Base-by-base conservation (phyloP, 2,329 filamentous ascomycete species). In the Xylariales sp. region DNA sequence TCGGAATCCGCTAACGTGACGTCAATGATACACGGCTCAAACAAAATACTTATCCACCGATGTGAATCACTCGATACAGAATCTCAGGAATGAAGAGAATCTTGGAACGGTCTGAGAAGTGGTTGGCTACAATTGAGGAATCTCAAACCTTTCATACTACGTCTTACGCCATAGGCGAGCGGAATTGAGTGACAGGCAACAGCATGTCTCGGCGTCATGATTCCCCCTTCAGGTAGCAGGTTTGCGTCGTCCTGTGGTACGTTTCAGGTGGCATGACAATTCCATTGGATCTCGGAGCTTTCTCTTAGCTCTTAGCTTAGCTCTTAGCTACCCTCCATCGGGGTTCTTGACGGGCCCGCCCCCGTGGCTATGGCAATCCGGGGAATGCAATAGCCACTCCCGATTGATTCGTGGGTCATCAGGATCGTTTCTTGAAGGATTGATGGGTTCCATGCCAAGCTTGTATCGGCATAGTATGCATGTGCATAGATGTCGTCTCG, bases 201-300 rank as follows among this genome's bases (percentile, higher is more conserved):
- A 5, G 31, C 24, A 28, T 28, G 28, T 40, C 38, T 32, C 18
- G 12, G 38, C 38, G 38, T 40, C 38, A 40, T 40, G 38, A 40
- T 40, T 33, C 19, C 38, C 28, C 31, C 19, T 25, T 20, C 11
- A 33, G 38, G 28, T 31, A 33, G 18, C 28, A 12, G 16, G n/a
- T n/a, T n/a, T n/a, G n/a, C n/a, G n/a, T 28, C 15, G 35, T 16
- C 33, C 21, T 29, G 28, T 40, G 28, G 31, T 40, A 33, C 29
- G 38, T 40, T 40, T 40, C 38, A 31, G 29, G 28, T 32, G 28
- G 28, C 18, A 16, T 15, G 28, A 24, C 16, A 29, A 16, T 33
- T 24, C 20, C 38, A 40, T 40, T 40, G 38, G 38, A 5, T 16
- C 37, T 8, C 16, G 9, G 37, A 16, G 5, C 1, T 16, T 16